Evolutionary conservation across 2,329 filamentous ascomycete species (phyloP).

Genomic region (Chrysoporthe puriensis): DNA sequence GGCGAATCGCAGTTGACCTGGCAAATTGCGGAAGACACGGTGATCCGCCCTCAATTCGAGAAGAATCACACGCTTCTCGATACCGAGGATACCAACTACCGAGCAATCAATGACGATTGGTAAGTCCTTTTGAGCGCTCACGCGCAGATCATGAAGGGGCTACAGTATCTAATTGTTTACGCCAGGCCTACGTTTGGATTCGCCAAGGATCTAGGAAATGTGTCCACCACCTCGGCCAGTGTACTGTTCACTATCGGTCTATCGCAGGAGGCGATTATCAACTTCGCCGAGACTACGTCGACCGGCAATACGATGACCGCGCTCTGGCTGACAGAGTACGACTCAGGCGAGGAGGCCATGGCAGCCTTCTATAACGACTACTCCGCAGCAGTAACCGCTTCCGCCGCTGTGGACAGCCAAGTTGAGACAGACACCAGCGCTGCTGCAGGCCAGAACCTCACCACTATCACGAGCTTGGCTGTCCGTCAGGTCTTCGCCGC

Average conservation of each 20-base stretch:
- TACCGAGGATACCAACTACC: conserved; percentile 65
- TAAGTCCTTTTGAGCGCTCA: conserved; percentile 26
- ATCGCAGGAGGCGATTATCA: conserved; percentile 75
- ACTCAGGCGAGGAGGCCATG: conserved; percentile 63
- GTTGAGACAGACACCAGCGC: conserved; percentile 68
- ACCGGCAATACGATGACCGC: conserved; percentile 67
- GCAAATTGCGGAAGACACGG: conserved; percentile 68
- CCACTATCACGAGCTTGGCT: conserved; percentile 74
- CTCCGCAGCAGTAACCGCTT: conserved; percentile 57
- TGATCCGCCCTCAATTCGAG: conserved; percentile 70
- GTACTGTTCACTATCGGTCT: conserved; percentile 77
- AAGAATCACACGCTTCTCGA: conserved; percentile 65
- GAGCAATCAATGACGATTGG: conserved; percentile 68
- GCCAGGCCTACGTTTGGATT: conserved; percentile 79
- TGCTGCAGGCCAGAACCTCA: conserved; percentile 74
- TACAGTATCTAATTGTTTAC: conserved; percentile 15
- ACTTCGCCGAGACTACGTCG: conserved; percentile 71
- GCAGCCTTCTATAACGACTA: conserved; percentile 80
- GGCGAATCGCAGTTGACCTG: conserved; percentile 58
- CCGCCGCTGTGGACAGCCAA: conserved; percentile 67
- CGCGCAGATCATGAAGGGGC: too few relatives aligned
- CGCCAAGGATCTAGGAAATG: conserved; percentile 60
- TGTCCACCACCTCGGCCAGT: conserved; percentile 42
- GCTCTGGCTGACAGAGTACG: conserved; percentile 77
- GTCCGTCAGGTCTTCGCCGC: conserved; percentile 83